These are phyloP conservation scores for Colletotrichum simmondsii DNA, from an alignment of 2,329 filamentous ascomycete genomes.

Conservation along the genomic window DNA sequence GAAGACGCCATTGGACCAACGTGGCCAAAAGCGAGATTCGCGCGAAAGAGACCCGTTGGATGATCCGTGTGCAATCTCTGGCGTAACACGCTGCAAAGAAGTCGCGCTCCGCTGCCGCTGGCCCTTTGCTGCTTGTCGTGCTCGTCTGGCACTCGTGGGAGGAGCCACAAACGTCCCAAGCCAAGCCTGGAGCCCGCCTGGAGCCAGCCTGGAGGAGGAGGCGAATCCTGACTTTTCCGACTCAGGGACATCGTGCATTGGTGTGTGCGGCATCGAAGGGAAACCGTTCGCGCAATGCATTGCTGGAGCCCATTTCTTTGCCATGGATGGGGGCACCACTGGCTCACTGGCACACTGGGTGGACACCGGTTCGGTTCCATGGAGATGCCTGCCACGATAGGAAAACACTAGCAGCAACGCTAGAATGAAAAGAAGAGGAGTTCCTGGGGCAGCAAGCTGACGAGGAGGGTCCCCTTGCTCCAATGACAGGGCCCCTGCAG, in stretches of 20 bases:
- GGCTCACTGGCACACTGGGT: neutral
- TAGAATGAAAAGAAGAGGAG: conserved; percentile 19
- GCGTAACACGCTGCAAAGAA: neutral
- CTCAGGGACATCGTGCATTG: conserved; percentile 13
- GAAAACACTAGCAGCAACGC: conserved; percentile 1
- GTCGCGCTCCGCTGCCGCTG: neutral
- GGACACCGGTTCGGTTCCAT: conserved; percentile 9
- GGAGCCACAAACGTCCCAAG: neutral
- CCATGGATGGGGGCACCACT: neutral
- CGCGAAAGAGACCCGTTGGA: conserved; percentile 6
- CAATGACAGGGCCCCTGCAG: conserved; percentile 24
- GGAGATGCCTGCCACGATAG: conserved; percentile 30
- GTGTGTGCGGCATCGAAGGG: neutral
- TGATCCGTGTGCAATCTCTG: conserved; percentile 17
- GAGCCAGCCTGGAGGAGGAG: neutral
- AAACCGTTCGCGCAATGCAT: conserved; percentile 28
- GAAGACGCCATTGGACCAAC: conserved; percentile 8
- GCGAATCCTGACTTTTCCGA: conserved; percentile 3
- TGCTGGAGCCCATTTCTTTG: conserved; percentile 12
- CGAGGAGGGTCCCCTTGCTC: conserved; percentile 25
- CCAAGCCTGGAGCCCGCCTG: neutral
- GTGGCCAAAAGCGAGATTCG: conserved; percentile 18
- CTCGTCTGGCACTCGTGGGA: neutral
- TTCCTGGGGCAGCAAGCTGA: conserved; percentile 23
- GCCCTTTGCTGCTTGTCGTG: neutral